phyloP scores from a whole-genome alignment of 176 grass and related monocot species.

The Leersia perrieri region DNA sequence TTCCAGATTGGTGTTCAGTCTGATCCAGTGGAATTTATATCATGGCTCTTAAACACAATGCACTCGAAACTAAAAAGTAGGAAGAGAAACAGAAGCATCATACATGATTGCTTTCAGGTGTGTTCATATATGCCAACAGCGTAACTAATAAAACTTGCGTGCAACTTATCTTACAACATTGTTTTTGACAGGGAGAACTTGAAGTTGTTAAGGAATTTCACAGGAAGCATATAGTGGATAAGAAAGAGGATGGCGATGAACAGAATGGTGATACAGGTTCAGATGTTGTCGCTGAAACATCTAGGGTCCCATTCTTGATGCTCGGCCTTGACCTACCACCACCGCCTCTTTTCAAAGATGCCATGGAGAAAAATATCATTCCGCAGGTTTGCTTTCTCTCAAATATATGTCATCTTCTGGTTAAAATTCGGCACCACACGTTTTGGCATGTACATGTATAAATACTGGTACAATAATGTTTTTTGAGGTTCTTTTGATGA shows the following conservation, averaged over 20 bases:
- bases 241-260: constrained; percentile 53
- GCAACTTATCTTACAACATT: constrained; percentile 16
- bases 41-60: constrained; percentile 93
- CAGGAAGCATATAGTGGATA: constrained; percentile 55
- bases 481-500: background rate
- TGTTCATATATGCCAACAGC: constrained; percentile 13
- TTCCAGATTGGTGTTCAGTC: constrained; percentile 99
- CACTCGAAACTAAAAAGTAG: constrained; percentile 74
- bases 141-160: background rate
- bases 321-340: constrained; percentile 92
- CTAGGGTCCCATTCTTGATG: constrained; percentile 85
- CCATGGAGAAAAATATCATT: constrained; percentile 99
- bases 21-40: constrained; percentile 94
- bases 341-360: constrained; percentile 98
- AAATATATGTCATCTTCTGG: background rate
- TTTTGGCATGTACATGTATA: background rate
- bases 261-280: constrained; percentile 45
- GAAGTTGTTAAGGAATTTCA: constrained; percentile 93
- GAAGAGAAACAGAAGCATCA: constrained; percentile 88
- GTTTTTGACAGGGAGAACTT: constrained; percentile 73
- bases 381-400: constrained; percentile 66
- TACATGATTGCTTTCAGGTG: constrained; percentile 97
- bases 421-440: background rate
- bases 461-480: background rate
- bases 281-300: constrained; percentile 63